Evolutionary conservation across 1,139 yeast species (phyloP).

Genomic region (Scheffersomyces segobiensis): DNA sequence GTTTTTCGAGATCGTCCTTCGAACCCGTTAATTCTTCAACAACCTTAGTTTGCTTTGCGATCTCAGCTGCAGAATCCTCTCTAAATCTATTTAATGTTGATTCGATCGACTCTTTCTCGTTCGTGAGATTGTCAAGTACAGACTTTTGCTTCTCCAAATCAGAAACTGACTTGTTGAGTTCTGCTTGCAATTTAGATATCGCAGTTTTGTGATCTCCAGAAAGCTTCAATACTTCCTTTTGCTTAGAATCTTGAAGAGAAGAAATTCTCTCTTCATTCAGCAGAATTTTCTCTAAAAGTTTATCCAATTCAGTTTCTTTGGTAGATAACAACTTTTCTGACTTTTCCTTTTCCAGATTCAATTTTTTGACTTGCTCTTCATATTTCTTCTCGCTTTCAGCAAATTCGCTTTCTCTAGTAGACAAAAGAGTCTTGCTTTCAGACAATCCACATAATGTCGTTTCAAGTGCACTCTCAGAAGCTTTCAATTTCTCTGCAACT

Average conservation of each 20-base stretch:
- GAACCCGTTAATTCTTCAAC: background rate
- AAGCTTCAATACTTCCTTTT: background rate
- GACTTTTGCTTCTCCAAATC: background rate
- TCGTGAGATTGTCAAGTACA: background rate
- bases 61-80: background rate
- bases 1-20: background rate
- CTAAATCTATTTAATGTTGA: background rate
- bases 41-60: background rate
- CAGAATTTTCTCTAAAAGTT: background rate
- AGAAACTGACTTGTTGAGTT: background rate
- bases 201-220: background rate
- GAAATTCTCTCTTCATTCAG: background rate
- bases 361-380: background rate
- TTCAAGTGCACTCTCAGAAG: background rate
- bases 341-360: background rate
- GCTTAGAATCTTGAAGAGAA: background rate
- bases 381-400: background rate
- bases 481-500: background rate
- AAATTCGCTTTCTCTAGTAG: background rate
- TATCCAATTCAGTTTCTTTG: background rate
- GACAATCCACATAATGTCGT: background rate
- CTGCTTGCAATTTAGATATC: background rate
- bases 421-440: background rate
- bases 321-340: background rate
- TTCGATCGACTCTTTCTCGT: background rate